Conservation (phyloP, 1,284 basidiomycete genomes). For the Tetrapyrgos nigripes region DNA sequence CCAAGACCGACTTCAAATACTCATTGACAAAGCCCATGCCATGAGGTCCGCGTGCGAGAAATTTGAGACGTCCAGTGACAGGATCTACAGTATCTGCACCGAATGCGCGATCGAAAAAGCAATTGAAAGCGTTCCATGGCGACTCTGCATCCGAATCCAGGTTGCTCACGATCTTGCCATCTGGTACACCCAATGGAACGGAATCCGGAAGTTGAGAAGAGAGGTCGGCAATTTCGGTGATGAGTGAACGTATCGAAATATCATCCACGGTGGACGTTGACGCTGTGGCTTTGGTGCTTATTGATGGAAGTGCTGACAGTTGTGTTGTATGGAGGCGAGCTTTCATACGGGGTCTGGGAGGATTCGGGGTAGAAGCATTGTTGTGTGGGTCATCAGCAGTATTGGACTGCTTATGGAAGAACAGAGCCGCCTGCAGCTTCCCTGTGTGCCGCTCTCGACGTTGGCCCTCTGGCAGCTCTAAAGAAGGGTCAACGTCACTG, state of each 20-base stretch:
- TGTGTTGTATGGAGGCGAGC: too few relatives aligned
- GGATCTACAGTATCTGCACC: neutral
- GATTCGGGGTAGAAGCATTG: too few relatives aligned
- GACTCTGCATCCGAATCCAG: neutral
- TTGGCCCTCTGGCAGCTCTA: too few relatives aligned
- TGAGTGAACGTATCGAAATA: neutral
- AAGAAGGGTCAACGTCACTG: too few relatives aligned
- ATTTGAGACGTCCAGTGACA: neutral
- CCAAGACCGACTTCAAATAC: neutral
- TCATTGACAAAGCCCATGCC: neutral
- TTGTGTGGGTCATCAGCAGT: too few relatives aligned
- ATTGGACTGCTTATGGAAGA: too few relatives aligned
- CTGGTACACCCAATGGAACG: neutral
- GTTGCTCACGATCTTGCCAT: neutral
- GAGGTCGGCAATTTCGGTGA: neutral
- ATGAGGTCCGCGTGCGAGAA: neutral
- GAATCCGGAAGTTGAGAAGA: neutral
- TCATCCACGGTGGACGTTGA: too few relatives aligned
- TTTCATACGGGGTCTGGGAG: too few relatives aligned
- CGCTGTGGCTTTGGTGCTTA: too few relatives aligned
- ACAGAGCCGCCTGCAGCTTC: too few relatives aligned
- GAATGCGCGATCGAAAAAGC: neutral
- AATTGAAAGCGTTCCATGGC: neutral
- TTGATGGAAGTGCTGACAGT: too few relatives aligned
- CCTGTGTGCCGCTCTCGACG: too few relatives aligned